These are phyloP conservation scores for Bremia lactucae DNA, from an alignment of 352 stramenopile species.

Conservation along the genomic window DNA sequence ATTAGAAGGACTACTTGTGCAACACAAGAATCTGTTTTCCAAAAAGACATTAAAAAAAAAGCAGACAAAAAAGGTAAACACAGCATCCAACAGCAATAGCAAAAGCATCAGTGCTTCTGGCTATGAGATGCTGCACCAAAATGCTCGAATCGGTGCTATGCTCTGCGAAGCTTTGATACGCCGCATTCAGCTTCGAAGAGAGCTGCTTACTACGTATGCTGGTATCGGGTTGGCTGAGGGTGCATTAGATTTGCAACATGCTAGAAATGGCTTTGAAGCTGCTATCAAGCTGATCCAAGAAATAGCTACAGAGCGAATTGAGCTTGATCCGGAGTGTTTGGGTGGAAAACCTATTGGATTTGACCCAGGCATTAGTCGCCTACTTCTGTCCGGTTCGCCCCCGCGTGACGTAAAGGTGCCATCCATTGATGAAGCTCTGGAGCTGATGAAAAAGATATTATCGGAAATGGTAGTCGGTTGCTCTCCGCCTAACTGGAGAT, in stretches of 20 bases:
- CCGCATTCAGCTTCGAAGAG: slow-evolving; percentile 41
- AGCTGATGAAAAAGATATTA: slow-evolving; percentile 42
- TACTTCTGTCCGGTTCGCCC: slow-evolving; percentile 57
- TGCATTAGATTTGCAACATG: slow-evolving; percentile 28
- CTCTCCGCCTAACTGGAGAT: slow-evolving; percentile 45
- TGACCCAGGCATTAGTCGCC: slow-evolving; percentile 58
- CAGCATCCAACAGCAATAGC: not conserved
- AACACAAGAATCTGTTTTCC: slow-evolving; percentile 31
- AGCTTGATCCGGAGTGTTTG: slow-evolving; percentile 58
- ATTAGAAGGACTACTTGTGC: slow-evolving; percentile 26
- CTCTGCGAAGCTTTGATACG: slow-evolving; percentile 56
- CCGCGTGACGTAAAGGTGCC: slow-evolving; percentile 63
- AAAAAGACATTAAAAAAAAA: slow-evolving; percentile 67
- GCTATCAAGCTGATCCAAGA: slow-evolving; percentile 31
- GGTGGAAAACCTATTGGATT: slow-evolving; percentile 62
- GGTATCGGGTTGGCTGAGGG: slow-evolving; percentile 38
- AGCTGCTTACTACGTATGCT: slow-evolving; percentile 33
- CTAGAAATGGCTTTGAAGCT: slow-evolving; percentile 29
- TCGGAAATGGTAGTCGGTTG: slow-evolving; percentile 47
- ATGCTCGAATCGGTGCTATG: slow-evolving; percentile 34
- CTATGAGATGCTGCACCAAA: slow-evolving; percentile 39
- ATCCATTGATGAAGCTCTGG: slow-evolving; percentile 36
- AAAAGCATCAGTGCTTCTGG: not conserved
- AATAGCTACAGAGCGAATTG: slow-evolving; percentile 46
- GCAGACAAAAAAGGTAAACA: slow-evolving; percentile 27